Percentiles rank a stretch among this genome's conserved stretches.
Evolutionary conservation across 2,329 filamentous ascomycete genomes (phyloP).

Genomic region (Neoarthrinium moseri): DNA sequence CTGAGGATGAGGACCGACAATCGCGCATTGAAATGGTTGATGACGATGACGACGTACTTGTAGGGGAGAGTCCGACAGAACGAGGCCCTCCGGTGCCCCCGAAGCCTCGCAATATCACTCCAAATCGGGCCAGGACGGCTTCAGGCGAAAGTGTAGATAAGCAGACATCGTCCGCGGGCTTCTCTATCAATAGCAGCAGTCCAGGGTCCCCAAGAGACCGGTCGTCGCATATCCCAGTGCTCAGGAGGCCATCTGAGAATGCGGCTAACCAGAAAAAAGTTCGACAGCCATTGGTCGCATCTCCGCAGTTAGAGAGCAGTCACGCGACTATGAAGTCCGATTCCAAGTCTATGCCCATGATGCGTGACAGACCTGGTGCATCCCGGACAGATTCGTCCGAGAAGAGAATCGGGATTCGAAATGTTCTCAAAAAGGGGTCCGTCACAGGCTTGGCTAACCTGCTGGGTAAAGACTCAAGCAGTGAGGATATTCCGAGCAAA

Average conservation of each 20-base stretch:
- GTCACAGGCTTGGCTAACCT: conserved; percentile 46
- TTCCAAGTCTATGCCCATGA: neutral
- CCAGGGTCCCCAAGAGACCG: conserved; percentile 18
- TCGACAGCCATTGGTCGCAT: conserved; percentile 32
- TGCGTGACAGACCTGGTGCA: neutral
- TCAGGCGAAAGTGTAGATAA: too few species aligned
- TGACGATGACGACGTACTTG: conserved; percentile 15
- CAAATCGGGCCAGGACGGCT: too few species aligned
- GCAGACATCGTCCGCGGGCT: neutral
- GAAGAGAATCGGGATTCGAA: conserved; percentile 46
- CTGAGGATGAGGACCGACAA: conserved; percentile 18
- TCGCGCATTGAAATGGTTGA: conserved; percentile 21
- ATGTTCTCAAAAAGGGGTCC: conserved; percentile 50
- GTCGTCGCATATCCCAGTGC: conserved; percentile 18
- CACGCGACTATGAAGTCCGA: too few species aligned
- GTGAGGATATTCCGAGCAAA: conserved; percentile 21
- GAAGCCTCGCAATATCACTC: conserved; percentile 17
- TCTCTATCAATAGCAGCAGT: conserved; percentile 1
- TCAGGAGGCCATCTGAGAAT: conserved; percentile 28
- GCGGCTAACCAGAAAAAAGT: conserved; percentile 47
- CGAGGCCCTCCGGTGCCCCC: conserved; percentile 22
- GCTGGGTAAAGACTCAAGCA: conserved; percentile 45
- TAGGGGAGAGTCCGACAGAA: neutral
- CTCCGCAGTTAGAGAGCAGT: too few species aligned
- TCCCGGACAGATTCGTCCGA: conserved; percentile 28